Conservation (phyloP, 805 yeast species). For the Torulaspora franciscae region DNA sequence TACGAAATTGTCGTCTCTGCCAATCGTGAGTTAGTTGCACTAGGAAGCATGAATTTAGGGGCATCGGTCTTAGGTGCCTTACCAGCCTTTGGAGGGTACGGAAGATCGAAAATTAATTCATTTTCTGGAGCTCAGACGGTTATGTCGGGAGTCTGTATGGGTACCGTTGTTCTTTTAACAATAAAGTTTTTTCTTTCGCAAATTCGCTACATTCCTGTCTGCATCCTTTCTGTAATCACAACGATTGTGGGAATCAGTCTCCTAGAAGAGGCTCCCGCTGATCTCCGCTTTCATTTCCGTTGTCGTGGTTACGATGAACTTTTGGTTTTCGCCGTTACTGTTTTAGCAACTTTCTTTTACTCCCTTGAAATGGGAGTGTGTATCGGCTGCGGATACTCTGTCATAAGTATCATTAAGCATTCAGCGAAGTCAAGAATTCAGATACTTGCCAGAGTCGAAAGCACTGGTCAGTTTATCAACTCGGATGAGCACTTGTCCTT, state of each 20-base stretch:
- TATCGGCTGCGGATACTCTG: slow-evolving; percentile 77
- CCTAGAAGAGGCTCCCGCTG: slow-evolving; percentile 80
- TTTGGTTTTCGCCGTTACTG: slow-evolving; percentile 59
- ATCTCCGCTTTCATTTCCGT: slow-evolving; percentile 63
- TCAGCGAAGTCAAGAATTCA: slow-evolving; percentile 81
- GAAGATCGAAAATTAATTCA: slow-evolving; percentile 84
- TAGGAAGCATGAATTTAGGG: slow-evolving; percentile 69
- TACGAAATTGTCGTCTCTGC: slow-evolving; percentile 63
- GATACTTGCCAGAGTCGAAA: slow-evolving; percentile 65
- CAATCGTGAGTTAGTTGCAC: slow-evolving; percentile 85
- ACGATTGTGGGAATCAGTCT: slow-evolving; percentile 71
- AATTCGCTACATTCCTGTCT: slow-evolving; percentile 70
- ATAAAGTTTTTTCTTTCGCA: slow-evolving; percentile 54
- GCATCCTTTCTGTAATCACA: slow-evolving; percentile 75
- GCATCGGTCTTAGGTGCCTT: slow-evolving; percentile 60
- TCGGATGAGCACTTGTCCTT: slow-evolving; percentile 57
- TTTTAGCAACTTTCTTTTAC: slow-evolving; percentile 57
- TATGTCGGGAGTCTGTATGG: slow-evolving; percentile 77
- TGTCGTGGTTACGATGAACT: slow-evolving; percentile 77
- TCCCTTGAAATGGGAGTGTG: slow-evolving; percentile 89
- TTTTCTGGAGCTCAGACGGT: slow-evolving; percentile 85
- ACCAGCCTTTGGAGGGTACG: slow-evolving; percentile 95
- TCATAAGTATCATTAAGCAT: slow-evolving; percentile 72
- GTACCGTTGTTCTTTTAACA: slow-evolving; percentile 64
- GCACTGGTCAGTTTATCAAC: slow-evolving; percentile 58